phyloP scores from a whole-genome alignment of 1,284 basidiomycete genomes.

The Ceraceosorus guamensis region DNA sequence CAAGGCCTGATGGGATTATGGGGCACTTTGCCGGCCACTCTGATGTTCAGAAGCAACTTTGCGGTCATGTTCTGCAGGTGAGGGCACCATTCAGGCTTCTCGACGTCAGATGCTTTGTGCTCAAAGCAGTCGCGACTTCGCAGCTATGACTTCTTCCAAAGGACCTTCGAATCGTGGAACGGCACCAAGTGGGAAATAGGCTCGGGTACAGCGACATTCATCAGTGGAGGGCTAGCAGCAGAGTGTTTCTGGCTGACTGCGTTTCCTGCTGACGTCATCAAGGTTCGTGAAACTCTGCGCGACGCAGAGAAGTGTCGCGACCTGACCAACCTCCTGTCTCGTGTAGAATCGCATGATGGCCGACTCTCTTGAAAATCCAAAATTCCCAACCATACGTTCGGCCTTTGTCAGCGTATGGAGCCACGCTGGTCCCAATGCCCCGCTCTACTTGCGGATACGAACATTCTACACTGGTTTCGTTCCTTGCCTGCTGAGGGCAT shows the following conservation, averaged over 20 bases:
- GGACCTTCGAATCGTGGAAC: constrained; percentile 18
- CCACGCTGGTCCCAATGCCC: constrained; percentile 11
- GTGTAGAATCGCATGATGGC: constrained; percentile 50
- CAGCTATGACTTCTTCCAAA: constrained; percentile 43
- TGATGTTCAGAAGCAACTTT: constrained; percentile 48
- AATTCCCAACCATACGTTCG: constrained; percentile 18
- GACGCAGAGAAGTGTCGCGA: too few relatives aligned
- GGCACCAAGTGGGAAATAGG: constrained; percentile 53
- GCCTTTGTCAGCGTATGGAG: constrained; percentile 29
- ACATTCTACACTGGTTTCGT: constrained; percentile 36
- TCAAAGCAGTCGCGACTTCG: constrained; percentile 30
- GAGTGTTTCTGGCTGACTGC: constrained; percentile 55
- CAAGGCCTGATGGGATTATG: constrained; percentile 45
- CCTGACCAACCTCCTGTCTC: too few relatives aligned
- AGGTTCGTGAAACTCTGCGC: too few relatives aligned
- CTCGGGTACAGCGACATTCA: constrained; percentile 61
- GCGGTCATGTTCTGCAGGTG: constrained; percentile 30
- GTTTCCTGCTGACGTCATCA: constrained; percentile 69
- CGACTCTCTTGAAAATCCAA: constrained; percentile 55
- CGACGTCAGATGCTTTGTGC: too few relatives aligned
- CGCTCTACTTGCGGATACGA: constrained; percentile 11
- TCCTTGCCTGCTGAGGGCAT: constrained; percentile 38
- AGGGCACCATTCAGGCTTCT: too few relatives aligned
- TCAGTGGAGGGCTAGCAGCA: constrained; percentile 55
- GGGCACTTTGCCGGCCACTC: constrained; percentile 48